Conservation (phyloP, 257 asterid species). For the Fraxinus quadrangulata region DNA sequence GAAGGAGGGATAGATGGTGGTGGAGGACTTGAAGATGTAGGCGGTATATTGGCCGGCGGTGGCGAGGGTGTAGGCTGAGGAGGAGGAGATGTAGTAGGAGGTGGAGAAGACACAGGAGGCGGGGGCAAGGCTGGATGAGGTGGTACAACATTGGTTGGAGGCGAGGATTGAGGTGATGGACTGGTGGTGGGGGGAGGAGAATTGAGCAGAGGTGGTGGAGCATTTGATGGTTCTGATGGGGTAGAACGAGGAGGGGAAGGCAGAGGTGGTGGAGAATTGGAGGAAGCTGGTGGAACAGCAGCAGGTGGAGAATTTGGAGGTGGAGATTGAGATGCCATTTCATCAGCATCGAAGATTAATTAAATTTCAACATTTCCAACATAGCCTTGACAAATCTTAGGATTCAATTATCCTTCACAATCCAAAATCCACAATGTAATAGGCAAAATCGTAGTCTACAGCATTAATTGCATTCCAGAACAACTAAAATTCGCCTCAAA, state of each 20-base stretch:
- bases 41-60: conserved; percentile 7
- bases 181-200: conserved; percentile 6
- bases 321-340: conserved; percentile 27
- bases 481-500: background rate
- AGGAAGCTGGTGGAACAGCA: conserved; percentile 21
- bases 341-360: conserved; percentile 24
- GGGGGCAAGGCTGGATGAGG: conserved; percentile 23
- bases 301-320: conserved; percentile 9
- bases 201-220: conserved; percentile 17
- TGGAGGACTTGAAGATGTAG: conserved; percentile 25
- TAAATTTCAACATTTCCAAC: conserved; percentile 29
- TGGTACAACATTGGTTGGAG: conserved; percentile 22
- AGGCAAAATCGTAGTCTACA: conserved; percentile 10
- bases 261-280: conserved; percentile 34
- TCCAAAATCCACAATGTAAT: conserved; percentile 11
- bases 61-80: conserved; percentile 9
- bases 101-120: conserved; percentile 21
- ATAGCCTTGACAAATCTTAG: too few species aligned
- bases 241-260: conserved; percentile 24
- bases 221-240: conserved; percentile 8
- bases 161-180: conserved; percentile 23
- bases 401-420: conserved; percentile 14
- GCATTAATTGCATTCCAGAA: background rate
- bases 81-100: conserved; percentile 30
- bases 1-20: conserved; percentile 17